Percentiles rank a stretch among this genome's conserved stretches.
Conservation (phyloP, 2,329 filamentous ascomycete species). For the Aureobasidium mangrovei region DNA sequence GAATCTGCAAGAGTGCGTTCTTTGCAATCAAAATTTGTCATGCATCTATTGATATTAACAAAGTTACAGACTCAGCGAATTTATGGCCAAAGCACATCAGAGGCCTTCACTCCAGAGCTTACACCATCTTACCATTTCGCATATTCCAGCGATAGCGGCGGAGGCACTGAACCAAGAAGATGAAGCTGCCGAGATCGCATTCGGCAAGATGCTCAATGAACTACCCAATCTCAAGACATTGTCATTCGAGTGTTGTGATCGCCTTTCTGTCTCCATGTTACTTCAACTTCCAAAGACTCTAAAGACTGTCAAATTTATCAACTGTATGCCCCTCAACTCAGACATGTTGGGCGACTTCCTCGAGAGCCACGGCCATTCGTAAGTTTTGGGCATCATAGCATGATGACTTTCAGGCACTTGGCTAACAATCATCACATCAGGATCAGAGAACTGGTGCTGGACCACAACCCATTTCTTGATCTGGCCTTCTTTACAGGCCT, state of each 20-base stretch:
- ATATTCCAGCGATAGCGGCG: constrained; percentile 3
- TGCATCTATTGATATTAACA: not conserved
- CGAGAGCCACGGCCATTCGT: constrained; percentile 49
- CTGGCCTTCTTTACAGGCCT: constrained; percentile 64
- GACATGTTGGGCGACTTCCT: constrained; percentile 59
- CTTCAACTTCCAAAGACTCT: constrained; percentile 58
- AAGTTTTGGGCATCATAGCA: not conserved
- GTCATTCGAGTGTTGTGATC: constrained; percentile 64
- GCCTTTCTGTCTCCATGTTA: constrained; percentile 61
- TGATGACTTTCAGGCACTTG: not conserved
- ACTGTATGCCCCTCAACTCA: constrained; percentile 68
- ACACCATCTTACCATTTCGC: constrained; percentile 14
- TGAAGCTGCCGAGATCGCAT: constrained; percentile 13
- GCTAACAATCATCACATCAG: constrained; percentile 21
- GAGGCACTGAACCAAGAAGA: constrained; percentile 9
- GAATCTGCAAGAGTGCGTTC: constrained; percentile 34
- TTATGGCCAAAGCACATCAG: not conserved
- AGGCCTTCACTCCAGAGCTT: constrained; percentile 16
- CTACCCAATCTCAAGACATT: constrained; percentile 59
- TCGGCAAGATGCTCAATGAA: constrained; percentile 20
- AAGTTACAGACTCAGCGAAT: not conserved
- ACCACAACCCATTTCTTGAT: constrained; percentile 71
- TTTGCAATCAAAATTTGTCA: not conserved
- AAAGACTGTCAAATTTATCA: constrained; percentile 61
- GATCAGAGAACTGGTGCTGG: constrained; percentile 60